Conservation (phyloP, 2,329 filamentous ascomycete genomes). For the Colletotrichum tofieldiae region DNA sequence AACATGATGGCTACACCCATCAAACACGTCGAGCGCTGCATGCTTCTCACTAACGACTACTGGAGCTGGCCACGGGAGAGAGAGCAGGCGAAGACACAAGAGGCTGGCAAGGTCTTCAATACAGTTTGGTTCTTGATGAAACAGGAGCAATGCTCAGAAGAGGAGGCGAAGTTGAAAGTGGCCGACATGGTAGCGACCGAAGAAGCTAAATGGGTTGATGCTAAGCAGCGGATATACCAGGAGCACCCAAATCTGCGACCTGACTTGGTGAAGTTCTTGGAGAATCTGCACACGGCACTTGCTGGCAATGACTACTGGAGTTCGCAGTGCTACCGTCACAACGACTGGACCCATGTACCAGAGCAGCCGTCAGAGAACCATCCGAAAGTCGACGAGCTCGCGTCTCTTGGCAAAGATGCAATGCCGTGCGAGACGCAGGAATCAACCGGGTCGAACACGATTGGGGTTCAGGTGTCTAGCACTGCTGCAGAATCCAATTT, state of each 20-base stretch:
- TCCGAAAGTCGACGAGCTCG: neutral
- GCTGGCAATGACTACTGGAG: slow-evolving; percentile 5
- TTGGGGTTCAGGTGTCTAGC: neutral
- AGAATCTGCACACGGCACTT: slow-evolving; percentile 1
- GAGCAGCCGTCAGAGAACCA: neutral
- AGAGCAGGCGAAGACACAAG: neutral
- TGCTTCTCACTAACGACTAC: slow-evolving; percentile 11
- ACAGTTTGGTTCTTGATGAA: slow-evolving; percentile 6
- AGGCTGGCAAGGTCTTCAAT: slow-evolving; percentile 4
- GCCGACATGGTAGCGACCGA: neutral
- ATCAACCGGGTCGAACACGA: neutral
- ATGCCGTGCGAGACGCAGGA: neutral
- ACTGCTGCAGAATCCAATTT: neutral
- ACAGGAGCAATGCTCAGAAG: neutral
- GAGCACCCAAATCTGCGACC: neutral
- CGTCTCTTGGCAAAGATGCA: neutral
- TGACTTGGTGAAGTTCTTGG: neutral
- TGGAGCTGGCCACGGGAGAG: slow-evolving; percentile 2
- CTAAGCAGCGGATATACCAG: neutral
- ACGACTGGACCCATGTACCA: neutral
- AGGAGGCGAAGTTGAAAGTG: neutral
- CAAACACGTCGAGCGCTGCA: slow-evolving; percentile 10
- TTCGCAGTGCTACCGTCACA: neutral
- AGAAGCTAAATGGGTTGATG: neutral
- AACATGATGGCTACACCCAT: neutral